Conservation (phyloP, 768 basidiomycete genomes). For the Boletus rubescentipes region DNA sequence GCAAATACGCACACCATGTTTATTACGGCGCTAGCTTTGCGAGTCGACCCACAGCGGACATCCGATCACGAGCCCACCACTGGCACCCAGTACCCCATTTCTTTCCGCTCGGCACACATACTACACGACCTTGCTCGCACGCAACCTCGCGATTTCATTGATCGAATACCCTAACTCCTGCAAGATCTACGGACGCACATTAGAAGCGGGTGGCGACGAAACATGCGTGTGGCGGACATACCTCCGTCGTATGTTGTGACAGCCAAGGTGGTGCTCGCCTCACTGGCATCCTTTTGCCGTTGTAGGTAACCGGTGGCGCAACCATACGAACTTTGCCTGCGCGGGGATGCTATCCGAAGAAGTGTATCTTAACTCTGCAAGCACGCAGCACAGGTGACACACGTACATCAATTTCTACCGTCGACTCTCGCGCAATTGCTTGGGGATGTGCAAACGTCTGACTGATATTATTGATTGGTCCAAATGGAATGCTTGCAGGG, state of each 20-base stretch:
- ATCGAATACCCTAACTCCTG: slow-evolving; percentile 43
- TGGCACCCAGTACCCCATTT: slow-evolving; percentile 19
- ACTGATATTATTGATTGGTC: slow-evolving; percentile 89
- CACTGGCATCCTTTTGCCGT: slow-evolving; percentile 75
- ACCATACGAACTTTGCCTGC: slow-evolving; percentile 78
- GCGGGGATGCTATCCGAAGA: slow-evolving; percentile 57
- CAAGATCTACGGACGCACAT: slow-evolving; percentile 34
- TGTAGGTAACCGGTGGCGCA: slow-evolving; percentile 78
- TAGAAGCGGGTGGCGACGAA: neutral
- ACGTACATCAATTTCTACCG: slow-evolving; percentile 75
- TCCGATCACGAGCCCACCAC: slow-evolving; percentile 19
- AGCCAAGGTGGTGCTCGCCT: slow-evolving; percentile 82
- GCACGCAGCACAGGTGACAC: slow-evolving; percentile 32
- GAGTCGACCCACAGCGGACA: slow-evolving; percentile 30
- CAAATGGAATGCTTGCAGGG: slow-evolving; percentile 66
- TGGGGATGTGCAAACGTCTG: slow-evolving; percentile 90
- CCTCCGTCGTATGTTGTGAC: slow-evolving; percentile 81
- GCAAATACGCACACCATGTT: slow-evolving; percentile 26
- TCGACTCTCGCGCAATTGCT: slow-evolving; percentile 72
- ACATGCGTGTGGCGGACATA: slow-evolving; percentile 27
- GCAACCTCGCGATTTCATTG: slow-evolving; percentile 43
- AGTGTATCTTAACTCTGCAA: slow-evolving; percentile 12
- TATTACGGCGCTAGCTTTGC: slow-evolving; percentile 5
- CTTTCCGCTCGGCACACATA: slow-evolving; percentile 14
- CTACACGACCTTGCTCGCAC: slow-evolving; percentile 42